Base-by-base conservation (phyloP, 345 rosid species). In the Euphorbia pulcherrima region DNA sequence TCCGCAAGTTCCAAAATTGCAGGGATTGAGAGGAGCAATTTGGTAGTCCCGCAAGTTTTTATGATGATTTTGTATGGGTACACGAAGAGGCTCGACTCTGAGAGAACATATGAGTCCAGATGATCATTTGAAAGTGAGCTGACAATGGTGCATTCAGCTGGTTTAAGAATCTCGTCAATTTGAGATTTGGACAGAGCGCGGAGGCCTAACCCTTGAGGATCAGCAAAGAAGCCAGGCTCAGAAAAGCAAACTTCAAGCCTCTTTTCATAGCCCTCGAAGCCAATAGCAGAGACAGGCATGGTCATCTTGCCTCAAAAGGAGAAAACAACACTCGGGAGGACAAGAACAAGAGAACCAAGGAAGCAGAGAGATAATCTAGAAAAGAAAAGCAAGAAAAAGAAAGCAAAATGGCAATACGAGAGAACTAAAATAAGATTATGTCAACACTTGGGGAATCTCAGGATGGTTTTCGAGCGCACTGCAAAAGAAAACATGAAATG, bases 231-330 rank as follows among this genome's bases (percentile, higher is more conserved):
- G 50, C 85, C 76, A n/a, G 86, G 84, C 80, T 83, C 83, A 50
- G 65, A 78, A 68, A 92, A 92, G 2, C 87, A 65, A 41, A 92
- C 64, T 61, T 92, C 96, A 1, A 92, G 89, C 85, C 97, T 79
- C 85, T 92, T 92, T 72, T 92, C 97, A 62, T 68, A 92, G n/a
- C 97, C 97, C 72, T 92, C 96, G 57, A 92, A 92, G 64, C 97
- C 97, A 72, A 87, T 89, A 46, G 92, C 83, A 78, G 96, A 90
- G 62, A 76, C 75, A 2, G 86, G 72, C 80, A 77, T 63, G 41
- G 90, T 73, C 74, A 80, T 77, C 35, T 70, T 77, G 76, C 41
- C 75, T 84, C 60, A 71, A 44, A 61, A 26, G 74, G 65, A 53
- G 44, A 60, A 67, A 52, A 17, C 51, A 33, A 33, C 37, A 77